Evolutionary conservation across 2,329 filamentous ascomycete genomes (phyloP).

Genomic region (Aureobasidium sp.): DNA sequence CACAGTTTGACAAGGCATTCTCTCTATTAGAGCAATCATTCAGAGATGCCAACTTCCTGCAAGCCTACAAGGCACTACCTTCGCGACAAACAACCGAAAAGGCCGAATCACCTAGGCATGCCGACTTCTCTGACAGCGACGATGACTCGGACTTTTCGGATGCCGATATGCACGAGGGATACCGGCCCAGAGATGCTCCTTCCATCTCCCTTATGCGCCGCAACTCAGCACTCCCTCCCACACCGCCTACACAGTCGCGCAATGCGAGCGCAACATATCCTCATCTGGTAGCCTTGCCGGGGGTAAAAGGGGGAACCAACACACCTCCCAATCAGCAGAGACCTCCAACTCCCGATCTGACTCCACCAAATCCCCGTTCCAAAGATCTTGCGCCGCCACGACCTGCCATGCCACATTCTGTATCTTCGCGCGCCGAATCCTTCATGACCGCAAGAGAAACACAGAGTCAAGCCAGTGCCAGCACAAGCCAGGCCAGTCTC

Average conservation of each 20-base stretch:
- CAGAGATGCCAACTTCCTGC: conserved; percentile 6
- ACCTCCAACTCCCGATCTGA: conserved; percentile 31
- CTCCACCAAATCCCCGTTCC: conserved; percentile 25
- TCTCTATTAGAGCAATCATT: conserved; percentile 16
- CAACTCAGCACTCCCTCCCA: conserved; percentile 38
- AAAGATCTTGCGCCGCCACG: conserved; percentile 18
- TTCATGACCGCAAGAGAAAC: conserved; percentile 42
- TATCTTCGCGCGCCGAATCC: conserved; percentile 40
- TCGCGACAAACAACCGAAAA: conserved; percentile 5
- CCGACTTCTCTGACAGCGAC: conserved; percentile 2
- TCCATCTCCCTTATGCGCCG: conserved; percentile 10
- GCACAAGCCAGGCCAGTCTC: conserved; percentile 19
- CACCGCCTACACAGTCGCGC: conserved; percentile 36
- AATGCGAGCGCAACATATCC: conserved; percentile 22
- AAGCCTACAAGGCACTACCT: conserved; percentile 12
- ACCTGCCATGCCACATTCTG: conserved; percentile 21
- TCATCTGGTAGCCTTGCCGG: conserved; percentile 29
- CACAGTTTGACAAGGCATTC: conserved; percentile 14
- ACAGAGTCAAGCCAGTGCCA: conserved; percentile 29
- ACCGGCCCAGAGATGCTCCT: neutral
- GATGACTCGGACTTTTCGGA: neutral
- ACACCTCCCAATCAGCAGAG: conserved; percentile 35
- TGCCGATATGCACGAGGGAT: conserved; percentile 14
- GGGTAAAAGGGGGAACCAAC: conserved; percentile 33
- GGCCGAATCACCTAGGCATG: neutral